These are phyloP conservation scores for Angomonas ambiguus DNA, from an alignment of 208 protist genomes.

Conservation along the genomic window DNA sequence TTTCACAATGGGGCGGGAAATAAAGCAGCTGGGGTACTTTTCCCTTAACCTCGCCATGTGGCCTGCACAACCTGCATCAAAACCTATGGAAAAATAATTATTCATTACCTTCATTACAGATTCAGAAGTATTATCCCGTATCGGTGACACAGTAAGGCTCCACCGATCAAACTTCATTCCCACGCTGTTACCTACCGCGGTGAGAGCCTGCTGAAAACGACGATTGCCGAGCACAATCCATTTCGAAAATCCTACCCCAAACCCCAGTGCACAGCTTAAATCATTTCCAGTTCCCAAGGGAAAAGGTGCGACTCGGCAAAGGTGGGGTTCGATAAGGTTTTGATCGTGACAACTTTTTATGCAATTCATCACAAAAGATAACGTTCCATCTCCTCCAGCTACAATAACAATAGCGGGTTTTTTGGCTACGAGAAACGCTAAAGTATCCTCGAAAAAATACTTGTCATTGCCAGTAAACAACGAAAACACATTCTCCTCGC, in stretches of 20 bases:
- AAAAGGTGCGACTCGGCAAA: slow-evolving; percentile 40
- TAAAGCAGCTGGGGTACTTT: slow-evolving; percentile 29
- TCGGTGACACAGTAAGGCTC: slow-evolving; percentile 18
- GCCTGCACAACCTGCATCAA: slow-evolving; percentile 44
- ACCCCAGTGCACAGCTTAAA: slow-evolving; percentile 51
- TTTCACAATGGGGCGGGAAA: slow-evolving; percentile 41
- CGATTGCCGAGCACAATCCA: slow-evolving; percentile 33
- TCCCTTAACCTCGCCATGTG: slow-evolving; percentile 35
- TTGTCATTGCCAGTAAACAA: slow-evolving; percentile 25
- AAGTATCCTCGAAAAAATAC: slow-evolving; percentile 11
- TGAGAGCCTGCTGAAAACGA: slow-evolving; percentile 28
- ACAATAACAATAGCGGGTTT: slow-evolving; percentile 42
- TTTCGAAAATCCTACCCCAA: slow-evolving; percentile 47
- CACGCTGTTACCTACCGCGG: slow-evolving; percentile 16
- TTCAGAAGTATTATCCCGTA: not conserved
- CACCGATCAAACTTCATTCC: slow-evolving; percentile 33
- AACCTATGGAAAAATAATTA: slow-evolving; percentile 74
- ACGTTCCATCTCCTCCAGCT: slow-evolving; percentile 57
- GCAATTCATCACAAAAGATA: slow-evolving; percentile 44
- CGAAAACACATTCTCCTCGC: slow-evolving; percentile 26
- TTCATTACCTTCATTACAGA: slow-evolving; percentile 25
- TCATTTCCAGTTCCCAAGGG: slow-evolving; percentile 74
- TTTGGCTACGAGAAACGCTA: slow-evolving; percentile 21
- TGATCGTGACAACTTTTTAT: slow-evolving; percentile 30
- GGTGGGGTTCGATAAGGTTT: not conserved